Percentiles rank a stretch among this genome's conserved stretches.
These are phyloP conservation scores for Podaxis sp. DNA, from an alignment of 768 basidiomycete genomes.

Conservation along the genomic window DNA sequence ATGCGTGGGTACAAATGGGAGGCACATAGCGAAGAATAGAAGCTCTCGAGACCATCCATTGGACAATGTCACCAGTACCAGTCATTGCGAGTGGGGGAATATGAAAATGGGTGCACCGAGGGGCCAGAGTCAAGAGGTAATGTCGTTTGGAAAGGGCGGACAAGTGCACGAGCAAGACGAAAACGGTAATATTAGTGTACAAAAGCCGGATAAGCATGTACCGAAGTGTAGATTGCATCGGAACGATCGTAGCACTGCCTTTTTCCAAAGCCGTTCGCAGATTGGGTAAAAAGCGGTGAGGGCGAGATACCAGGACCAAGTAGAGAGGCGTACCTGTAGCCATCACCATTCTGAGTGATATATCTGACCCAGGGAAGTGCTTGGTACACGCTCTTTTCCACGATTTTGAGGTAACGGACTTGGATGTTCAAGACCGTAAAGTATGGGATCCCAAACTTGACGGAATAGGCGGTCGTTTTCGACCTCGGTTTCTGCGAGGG, in stretches of 20 bases:
- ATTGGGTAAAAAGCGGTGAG: slow-evolving; percentile 30
- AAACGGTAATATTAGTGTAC: background rate
- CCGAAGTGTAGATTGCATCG: slow-evolving; percentile 11
- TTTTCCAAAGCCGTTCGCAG: slow-evolving; percentile 76
- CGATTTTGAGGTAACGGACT: slow-evolving; percentile 96
- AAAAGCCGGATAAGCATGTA: background rate
- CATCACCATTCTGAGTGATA: slow-evolving; percentile 89
- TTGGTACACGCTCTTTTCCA: slow-evolving; percentile 98
- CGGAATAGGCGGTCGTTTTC: slow-evolving; percentile 95
- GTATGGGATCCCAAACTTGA: slow-evolving; percentile 98
- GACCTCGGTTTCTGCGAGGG: slow-evolving; percentile 58
- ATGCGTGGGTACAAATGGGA: too few species aligned
- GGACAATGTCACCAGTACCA: too few species aligned
- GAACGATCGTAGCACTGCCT: slow-evolving; percentile 24
- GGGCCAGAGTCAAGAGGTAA: too few species aligned
- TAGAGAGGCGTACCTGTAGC: slow-evolving; percentile 64
- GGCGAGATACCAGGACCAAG: background rate
- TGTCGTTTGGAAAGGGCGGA: too few species aligned
- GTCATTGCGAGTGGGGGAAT: too few species aligned
- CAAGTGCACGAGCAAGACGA: too few species aligned
- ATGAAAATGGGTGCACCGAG: too few species aligned
- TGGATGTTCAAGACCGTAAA: slow-evolving; percentile 98
- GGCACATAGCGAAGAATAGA: too few species aligned
- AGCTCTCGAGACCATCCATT: too few species aligned
- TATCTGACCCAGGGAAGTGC: slow-evolving; percentile 96